These are phyloP conservation scores for Chalciporus chontae DNA, from an alignment of 768 basidiomycete species.

Conservation along the genomic window DNA sequence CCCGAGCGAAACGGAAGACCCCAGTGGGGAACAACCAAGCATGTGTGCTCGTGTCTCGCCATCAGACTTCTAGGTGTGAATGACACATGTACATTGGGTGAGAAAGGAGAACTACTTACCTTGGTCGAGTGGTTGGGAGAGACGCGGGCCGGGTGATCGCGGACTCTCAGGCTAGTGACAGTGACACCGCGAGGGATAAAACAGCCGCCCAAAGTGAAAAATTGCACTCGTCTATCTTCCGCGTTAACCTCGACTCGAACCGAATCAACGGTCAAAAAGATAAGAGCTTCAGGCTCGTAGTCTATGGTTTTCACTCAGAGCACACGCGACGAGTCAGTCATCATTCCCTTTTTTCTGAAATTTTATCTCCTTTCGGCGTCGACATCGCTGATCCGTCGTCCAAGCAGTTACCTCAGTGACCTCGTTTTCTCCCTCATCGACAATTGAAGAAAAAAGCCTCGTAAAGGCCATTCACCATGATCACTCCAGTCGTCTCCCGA, in stretches of 20 bases:
- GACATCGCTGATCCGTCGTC: not conserved
- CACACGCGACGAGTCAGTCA: slow-evolving; percentile 34
- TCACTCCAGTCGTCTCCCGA: slow-evolving; percentile 6
- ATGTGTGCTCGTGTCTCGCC: too few species aligned
- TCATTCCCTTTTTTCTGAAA: not conserved
- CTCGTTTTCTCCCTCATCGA: slow-evolving; percentile 27
- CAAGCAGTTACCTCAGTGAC: slow-evolving; percentile 28
- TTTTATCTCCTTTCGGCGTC: not conserved
- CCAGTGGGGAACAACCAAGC: too few species aligned
- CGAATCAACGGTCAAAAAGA: not conserved
- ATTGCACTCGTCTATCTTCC: not conserved
- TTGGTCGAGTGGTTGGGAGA: too few species aligned
- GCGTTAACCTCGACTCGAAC: not conserved
- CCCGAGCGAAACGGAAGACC: too few species aligned
- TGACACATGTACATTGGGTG: too few species aligned
- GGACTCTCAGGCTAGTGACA: too few species aligned
- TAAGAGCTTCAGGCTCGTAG: slow-evolving; percentile 20
- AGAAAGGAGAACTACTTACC: too few species aligned
- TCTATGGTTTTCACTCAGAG: slow-evolving; percentile 31
- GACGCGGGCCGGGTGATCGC: too few species aligned
- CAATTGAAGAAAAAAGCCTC: slow-evolving; percentile 10
- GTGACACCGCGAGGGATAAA: not conserved
- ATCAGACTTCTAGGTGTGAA: too few species aligned
- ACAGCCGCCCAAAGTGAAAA: not conserved
- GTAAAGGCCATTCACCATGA: slow-evolving; percentile 7